phyloP scores from a whole-genome alignment of 306 rosid genomes.

The Pterocarpus macrocarpus region DNA sequence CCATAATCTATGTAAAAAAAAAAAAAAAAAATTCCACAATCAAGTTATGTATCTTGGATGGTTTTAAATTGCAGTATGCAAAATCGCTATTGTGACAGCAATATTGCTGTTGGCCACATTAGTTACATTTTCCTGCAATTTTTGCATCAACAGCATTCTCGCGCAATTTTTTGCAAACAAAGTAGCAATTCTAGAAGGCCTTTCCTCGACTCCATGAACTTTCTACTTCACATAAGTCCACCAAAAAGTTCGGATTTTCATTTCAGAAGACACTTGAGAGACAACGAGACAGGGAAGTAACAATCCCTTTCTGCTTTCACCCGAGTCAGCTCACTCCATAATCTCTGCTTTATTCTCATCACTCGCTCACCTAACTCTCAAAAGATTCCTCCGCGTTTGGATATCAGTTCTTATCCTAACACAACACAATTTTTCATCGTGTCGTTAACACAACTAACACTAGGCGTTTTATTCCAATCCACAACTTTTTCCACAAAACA shows the following conservation, averaged over 20 bases:
- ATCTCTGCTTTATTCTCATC: not conserved
- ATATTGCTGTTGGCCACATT: not conserved
- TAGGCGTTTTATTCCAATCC: not conserved
- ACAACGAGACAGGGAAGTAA: not conserved
- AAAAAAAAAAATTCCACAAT: no score
- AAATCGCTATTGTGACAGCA: not conserved
- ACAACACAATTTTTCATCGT: not conserved
- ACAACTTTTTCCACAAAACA: not conserved
- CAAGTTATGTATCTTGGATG: not conserved
- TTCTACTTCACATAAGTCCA: conserved; percentile 18
- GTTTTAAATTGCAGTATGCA: no score
- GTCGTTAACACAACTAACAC: not conserved
- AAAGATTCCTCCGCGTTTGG: not conserved
- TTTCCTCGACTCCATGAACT: not conserved
- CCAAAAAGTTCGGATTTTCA: not conserved
- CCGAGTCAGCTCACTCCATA: not conserved
- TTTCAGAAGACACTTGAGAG: not conserved
- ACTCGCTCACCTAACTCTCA: not conserved
- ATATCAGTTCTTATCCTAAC: not conserved
- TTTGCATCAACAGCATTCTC: not conserved
- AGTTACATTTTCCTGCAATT: not conserved
- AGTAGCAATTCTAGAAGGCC: not conserved
- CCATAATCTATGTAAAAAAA: no score
- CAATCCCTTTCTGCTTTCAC: not conserved
- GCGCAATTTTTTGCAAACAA: not conserved